phyloP scores from a whole-genome alignment of 257 asterid species.

The Agastache rugosa region DNA sequence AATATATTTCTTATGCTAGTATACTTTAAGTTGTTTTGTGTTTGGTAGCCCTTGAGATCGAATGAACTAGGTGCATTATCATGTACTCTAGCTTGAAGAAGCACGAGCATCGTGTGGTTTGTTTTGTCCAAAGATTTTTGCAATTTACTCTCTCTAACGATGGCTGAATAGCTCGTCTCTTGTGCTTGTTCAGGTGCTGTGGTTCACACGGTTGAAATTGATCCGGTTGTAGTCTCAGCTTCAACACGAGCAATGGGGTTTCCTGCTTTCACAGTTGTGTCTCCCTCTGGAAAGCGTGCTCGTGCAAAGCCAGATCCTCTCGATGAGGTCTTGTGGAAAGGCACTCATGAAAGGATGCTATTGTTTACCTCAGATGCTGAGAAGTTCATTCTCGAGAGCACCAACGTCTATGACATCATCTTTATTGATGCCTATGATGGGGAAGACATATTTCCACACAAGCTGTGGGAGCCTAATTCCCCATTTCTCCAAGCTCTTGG shows the following conservation, averaged over 20 bases:
- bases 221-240: conserved; percentile 84
- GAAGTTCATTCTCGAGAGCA: conserved; percentile 61
- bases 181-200: conserved; percentile 62
- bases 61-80: neutral
- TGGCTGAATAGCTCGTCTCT: conserved; percentile 7
- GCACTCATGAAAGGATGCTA: conserved; percentile 73
- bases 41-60: neutral
- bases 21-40: neutral
- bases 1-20: too few relatives aligned
- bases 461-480: conserved; percentile 68
- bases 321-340: conserved; percentile 71
- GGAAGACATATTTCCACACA: conserved; percentile 75
- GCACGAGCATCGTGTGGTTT: neutral
- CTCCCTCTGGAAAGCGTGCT: conserved; percentile 56
- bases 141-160: neutral
- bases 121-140: neutral
- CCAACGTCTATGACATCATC: conserved; percentile 65
- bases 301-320: conserved; percentile 45
- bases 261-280: conserved; percentile 69
- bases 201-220: conserved; percentile 79
- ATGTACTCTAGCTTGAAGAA: neutral
- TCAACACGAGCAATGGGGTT: conserved; percentile 88
- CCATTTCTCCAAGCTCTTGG: conserved; percentile 66
- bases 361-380: conserved; percentile 75
- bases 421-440: conserved; percentile 90